phyloP scores from a whole-genome alignment of 805 yeast genomes.

The Trichomonascus vanleenenianus region DNA sequence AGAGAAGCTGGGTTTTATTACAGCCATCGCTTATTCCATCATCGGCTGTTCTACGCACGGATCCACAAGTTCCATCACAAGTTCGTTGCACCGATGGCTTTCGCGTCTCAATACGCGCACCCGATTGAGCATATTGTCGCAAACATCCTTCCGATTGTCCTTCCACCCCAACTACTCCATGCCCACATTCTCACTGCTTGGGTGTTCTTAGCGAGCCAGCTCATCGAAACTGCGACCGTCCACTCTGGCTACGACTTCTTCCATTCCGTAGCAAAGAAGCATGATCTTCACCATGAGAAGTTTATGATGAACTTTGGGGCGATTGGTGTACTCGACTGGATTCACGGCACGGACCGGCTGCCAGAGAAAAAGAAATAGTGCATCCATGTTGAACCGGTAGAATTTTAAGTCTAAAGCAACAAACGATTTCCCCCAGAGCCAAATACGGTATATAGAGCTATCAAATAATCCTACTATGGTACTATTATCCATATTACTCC shows the following conservation, averaged over 20 bases:
- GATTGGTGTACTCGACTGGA: constrained; percentile 15
- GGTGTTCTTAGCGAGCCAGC: constrained; percentile 11
- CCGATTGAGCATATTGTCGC: constrained; percentile 10
- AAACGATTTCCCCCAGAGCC: too few relatives aligned
- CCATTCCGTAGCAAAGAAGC: constrained; percentile 9
- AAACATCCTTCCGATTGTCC: constrained; percentile 16
- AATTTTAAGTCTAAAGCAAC: too few relatives aligned
- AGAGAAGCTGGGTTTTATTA: constrained; percentile 11
- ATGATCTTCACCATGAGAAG: constrained; percentile 18
- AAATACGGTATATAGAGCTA: too few relatives aligned
- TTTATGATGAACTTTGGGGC: constrained; percentile 15
- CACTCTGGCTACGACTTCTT: constrained; percentile 18
- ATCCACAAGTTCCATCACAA: constrained; percentile 11
- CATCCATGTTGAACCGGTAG: too few relatives aligned
- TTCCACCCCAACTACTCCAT: constrained; percentile 11
- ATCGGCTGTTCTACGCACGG: constrained; percentile 3
- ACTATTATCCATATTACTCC: too few relatives aligned
- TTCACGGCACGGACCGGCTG: constrained; percentile 14
- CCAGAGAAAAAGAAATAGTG: background rate
- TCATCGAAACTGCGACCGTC: constrained; percentile 14
- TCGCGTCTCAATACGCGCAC: constrained; percentile 11
- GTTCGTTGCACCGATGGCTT: constrained; percentile 12
- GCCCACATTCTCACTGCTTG: constrained; percentile 12
- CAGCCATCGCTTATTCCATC: constrained; percentile 8
- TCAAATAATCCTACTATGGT: too few relatives aligned